Conservation (phyloP, 2,329 filamentous ascomycete species). For the Hypoxylon sp. region DNA sequence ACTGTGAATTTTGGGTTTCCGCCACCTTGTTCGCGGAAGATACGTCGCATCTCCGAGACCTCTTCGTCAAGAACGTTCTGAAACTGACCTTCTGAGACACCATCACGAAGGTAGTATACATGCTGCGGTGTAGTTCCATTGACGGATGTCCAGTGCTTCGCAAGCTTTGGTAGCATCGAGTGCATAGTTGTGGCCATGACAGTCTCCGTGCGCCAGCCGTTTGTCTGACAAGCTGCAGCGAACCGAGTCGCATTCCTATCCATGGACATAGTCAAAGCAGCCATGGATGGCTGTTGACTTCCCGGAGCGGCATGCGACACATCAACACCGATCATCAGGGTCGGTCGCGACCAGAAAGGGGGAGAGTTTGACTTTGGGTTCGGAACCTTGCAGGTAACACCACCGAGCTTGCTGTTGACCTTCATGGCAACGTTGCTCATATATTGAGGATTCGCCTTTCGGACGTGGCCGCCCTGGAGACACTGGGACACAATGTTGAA, state of each 20-base stretch:
- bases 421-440: constrained; percentile 97
- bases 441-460: constrained; percentile 82
- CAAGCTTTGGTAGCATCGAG: constrained; percentile 74
- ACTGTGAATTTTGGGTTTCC: constrained; percentile 80
- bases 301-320: constrained; percentile 88
- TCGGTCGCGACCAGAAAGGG: constrained; percentile 67
- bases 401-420: constrained; percentile 95
- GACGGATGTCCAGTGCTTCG: constrained; percentile 74
- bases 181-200: constrained; percentile 77
- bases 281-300: constrained; percentile 78
- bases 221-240: constrained; percentile 83
- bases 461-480: constrained; percentile 78
- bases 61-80: constrained; percentile 84
- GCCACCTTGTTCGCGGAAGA: constrained; percentile 62
- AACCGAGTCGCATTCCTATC: constrained; percentile 82
- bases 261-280: constrained; percentile 87
- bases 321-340: constrained; percentile 91
- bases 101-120: constrained; percentile 93
- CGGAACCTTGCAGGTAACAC: constrained; percentile 73
- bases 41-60: constrained; percentile 76
- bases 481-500: constrained; percentile 89
- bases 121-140: constrained; percentile 75
- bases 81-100: constrained; percentile 91
- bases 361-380: constrained; percentile 54
- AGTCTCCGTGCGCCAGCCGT: constrained; percentile 86